phyloP scores from a whole-genome alignment of 441 rosid species.

The Arabidopsis lyrata region DNA sequence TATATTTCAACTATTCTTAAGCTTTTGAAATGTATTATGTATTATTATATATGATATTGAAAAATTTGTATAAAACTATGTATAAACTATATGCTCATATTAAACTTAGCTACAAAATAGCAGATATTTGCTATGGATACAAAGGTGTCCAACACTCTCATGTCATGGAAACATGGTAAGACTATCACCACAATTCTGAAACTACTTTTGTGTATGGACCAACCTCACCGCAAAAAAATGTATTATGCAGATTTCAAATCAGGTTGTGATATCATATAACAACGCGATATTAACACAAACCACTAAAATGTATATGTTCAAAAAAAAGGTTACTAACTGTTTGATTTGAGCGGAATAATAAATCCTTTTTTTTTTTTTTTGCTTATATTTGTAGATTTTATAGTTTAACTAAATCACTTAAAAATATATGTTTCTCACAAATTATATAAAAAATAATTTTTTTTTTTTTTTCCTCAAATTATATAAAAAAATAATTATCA shows the following conservation, averaged over 20 bases:
- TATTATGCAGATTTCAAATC: neutral
- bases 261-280: neutral
- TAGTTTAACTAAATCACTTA: neutral
- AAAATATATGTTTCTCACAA: neutral
- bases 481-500: neutral
- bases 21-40: too few relatives aligned
- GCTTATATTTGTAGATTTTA: neutral
- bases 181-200: too few relatives aligned
- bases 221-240: too few relatives aligned
- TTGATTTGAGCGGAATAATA: too few relatives aligned
- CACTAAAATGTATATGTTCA: too few relatives aligned
- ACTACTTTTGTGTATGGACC: neutral
- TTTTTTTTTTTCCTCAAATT: too few relatives aligned
- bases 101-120: neutral
- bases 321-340: too few relatives aligned
- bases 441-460: too few relatives aligned
- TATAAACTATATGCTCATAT: neutral
- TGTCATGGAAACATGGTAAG: neutral
- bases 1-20: neutral
- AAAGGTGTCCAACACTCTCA: neutral
- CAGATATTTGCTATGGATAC: neutral
- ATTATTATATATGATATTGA: too few relatives aligned
- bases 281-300: neutral
- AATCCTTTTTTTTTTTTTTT: too few relatives aligned
- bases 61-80: too few relatives aligned